phyloP scores from a whole-genome alignment of 768 basidiomycete species.

The Suillus ampliporus region DNA sequence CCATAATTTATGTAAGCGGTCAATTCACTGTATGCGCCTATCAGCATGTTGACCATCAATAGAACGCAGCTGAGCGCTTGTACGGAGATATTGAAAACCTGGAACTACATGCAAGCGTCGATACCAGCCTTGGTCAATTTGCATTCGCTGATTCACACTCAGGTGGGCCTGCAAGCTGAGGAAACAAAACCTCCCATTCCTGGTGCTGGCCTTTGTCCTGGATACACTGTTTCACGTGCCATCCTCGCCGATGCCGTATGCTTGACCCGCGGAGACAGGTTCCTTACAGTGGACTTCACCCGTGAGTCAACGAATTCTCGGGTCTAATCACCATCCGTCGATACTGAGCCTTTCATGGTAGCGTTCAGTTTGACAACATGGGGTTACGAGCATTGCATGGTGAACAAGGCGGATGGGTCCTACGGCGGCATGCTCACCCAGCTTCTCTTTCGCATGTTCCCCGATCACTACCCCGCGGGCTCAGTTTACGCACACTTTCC shows the following conservation, averaged over 20 bases:
- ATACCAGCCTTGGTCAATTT: background rate
- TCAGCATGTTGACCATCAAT: slow-evolving; percentile 1
- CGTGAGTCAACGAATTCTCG: slow-evolving; percentile 49
- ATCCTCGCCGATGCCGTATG: slow-evolving; percentile 82
- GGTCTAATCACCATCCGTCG: background rate
- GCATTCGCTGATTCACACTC: slow-evolving; percentile 7
- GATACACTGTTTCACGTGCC: slow-evolving; percentile 85
- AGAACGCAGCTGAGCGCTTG: slow-evolving; percentile 67
- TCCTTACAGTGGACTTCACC: slow-evolving; percentile 77
- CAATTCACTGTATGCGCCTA: no score
- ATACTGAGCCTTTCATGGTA: slow-evolving; percentile 32
- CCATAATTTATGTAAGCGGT: slow-evolving; percentile 55
- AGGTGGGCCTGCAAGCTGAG: slow-evolving; percentile 77
- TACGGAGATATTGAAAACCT: slow-evolving; percentile 80
- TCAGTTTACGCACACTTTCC: slow-evolving; percentile 83
- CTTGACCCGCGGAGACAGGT: slow-evolving; percentile 79
- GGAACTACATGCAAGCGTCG: slow-evolving; percentile 67
- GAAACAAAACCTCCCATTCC: slow-evolving; percentile 65
- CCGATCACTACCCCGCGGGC: slow-evolving; percentile 66
- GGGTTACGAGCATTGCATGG: slow-evolving; percentile 78
- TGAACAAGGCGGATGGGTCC: slow-evolving; percentile 67
- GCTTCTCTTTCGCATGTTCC: slow-evolving; percentile 74
- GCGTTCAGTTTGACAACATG: slow-evolving; percentile 79
- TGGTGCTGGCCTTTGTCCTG: slow-evolving; percentile 81
- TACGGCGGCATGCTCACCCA: slow-evolving; percentile 78